Conservation (phyloP, 768 basidiomycete species). For the Chlorophyllum brunneum region DNA sequence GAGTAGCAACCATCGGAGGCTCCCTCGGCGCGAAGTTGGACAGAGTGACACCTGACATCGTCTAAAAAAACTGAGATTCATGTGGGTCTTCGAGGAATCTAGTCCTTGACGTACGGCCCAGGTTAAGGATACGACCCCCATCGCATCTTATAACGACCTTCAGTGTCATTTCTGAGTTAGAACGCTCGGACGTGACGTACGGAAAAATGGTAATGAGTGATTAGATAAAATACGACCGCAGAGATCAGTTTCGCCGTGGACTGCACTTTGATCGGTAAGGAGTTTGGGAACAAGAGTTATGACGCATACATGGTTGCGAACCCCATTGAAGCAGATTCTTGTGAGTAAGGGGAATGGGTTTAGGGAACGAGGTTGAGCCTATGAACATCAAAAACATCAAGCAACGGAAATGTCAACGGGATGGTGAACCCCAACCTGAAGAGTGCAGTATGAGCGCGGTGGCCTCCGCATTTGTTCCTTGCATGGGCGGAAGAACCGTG, state of each 20-base stretch:
- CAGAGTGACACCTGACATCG: slow-evolving; percentile 16
- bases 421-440: slow-evolving; percentile 17
- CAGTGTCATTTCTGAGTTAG: background rate
- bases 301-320: slow-evolving; percentile 15
- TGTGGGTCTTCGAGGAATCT: background rate
- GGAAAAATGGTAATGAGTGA: slow-evolving; percentile 20
- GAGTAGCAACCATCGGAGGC: slow-evolving; percentile 15
- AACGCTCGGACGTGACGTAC: slow-evolving; percentile 12
- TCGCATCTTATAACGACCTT: slow-evolving; percentile 13
- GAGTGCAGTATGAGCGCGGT: slow-evolving; percentile 19
- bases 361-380: slow-evolving; percentile 26
- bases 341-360: slow-evolving; percentile 19
- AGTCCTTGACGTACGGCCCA: slow-evolving; percentile 14
- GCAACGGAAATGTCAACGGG: background rate
- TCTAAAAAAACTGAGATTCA: slow-evolving; percentile 1
- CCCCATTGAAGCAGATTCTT: slow-evolving; percentile 15
- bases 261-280: background rate
- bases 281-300: background rate
- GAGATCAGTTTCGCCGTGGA: slow-evolving; percentile 21
- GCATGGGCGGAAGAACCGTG: background rate
- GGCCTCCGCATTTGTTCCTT: background rate
- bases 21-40: slow-evolving; percentile 21
- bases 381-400: background rate
- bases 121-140: slow-evolving; percentile 17
- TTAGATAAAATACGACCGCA: slow-evolving; percentile 19